Base-by-base conservation (phyloP, 192 early-diverging fungal genomes). In the Coemansia interrupta region DNA sequence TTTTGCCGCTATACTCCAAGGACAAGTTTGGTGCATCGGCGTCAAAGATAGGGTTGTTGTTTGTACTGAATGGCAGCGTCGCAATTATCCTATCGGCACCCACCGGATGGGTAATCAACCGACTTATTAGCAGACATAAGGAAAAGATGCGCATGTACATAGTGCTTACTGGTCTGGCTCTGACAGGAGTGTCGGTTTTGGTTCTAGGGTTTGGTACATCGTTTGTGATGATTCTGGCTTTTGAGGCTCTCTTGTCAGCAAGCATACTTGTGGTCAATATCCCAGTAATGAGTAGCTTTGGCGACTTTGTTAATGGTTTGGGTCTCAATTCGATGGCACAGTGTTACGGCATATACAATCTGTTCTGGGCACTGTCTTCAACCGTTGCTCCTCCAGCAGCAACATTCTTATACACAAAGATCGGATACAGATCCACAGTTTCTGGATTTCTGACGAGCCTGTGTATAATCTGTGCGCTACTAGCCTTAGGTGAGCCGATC, bases 271-370 rank as follows among this genome's bases (percentile, higher is more conserved):
- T 67, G 15, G 68, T 70, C 2, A 77, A 70, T 43, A 70, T 77
- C 12, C 68, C 73, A 11, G 73, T 77, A 10, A 77, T 77, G 73
- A 77, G 73, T 42, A 77, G 73, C 40, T 77, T 77, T 57, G 73
- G 73, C 48, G 73, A 77, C 23, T 77, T 77, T 64, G 73, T 77
- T 42, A 77, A 77, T 28, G 30, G 56, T 14, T 47, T 77, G 18
- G 67, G 64, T 5, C 47, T 70, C 13, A 64, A 70, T 39, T 77
- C 73, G 22, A 77, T 77, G 73, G 68, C 73, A 5, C 68, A 70
- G 43, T 55, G 64, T 36, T 77, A 77, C 20, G 68, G 73, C 20
- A 47, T 77, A 3, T 70, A 70, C 50, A 77, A 77, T 32, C 58
- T 60, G 20, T 66, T 70, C 38, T 77, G 73, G 73, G 61, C 73